Base-by-base conservation (phyloP, 805 yeast species). In the Metschnikowia sp. region DNA sequence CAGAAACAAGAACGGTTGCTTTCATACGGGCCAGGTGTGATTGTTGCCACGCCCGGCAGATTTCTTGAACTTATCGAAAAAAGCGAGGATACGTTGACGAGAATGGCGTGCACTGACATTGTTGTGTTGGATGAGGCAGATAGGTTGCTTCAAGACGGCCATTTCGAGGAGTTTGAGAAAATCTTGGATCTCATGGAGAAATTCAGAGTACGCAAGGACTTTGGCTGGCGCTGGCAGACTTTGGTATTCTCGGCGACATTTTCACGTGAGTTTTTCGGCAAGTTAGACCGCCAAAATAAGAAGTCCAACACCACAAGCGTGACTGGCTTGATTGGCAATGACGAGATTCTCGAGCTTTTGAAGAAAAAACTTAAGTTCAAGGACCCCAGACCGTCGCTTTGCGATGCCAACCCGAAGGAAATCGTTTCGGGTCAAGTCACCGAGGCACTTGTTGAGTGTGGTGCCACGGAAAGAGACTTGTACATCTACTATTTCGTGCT, bases 41-140 rank as follows among this genome's bases (percentile, higher is more conserved):
- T 94, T 11, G 92, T 94, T 34, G 97, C 97, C 2, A 94, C 99
- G 0, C 98, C 99, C 0, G 99, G 99, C 33, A 81, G 99, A 54
- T 82, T 88, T 62, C 74, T 89, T 42, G 98, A 94, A 62, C 64
- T 86, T n/a, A 53, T 86, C 15, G 88, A 88, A 64, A 84, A 82
- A 52, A 77, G 74, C 39, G 74, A 79, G 48, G 77, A 72, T 34
- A 50, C 74, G 12, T 65, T 71, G 3, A 61, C 59, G 22, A 60
- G 76, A 49, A 53, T 78, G 44, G 74, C 81, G 10, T 61, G 71
- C 11, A 70, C 79, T 4, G 82, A 77, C 47, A 68, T 74, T 8
- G 46, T 79, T 2, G 96, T 91, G 0, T 72, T 92, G 31, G 99
- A 94, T 73, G 99, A 94, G 66, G 99, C 99, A 10, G 99, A 94